phyloP scores from a whole-genome alignment of 805 yeast species.

The Candida caryicola region DNA sequence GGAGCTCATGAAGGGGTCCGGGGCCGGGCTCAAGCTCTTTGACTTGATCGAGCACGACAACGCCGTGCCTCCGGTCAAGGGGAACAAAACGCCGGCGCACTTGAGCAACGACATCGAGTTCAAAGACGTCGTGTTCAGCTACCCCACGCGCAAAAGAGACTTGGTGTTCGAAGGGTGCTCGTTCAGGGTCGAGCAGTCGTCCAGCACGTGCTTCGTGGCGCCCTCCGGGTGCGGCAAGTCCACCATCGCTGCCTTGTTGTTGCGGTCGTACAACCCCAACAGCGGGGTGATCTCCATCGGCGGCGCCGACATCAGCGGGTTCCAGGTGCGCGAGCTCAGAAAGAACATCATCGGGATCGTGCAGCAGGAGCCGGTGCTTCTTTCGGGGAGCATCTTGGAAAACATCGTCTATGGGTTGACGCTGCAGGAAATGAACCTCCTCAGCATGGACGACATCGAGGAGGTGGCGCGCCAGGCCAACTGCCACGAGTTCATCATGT shows the following conservation, averaged over 20 bases:
- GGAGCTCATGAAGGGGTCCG: conserved; percentile 48
- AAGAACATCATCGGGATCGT: conserved; percentile 52
- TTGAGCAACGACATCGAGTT: conserved; percentile 36
- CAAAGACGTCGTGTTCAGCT: conserved; percentile 38
- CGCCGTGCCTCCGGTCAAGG: conserved; percentile 36
- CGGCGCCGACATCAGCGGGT: conserved; percentile 45
- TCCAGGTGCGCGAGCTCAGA: conserved; percentile 50
- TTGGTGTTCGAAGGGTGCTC: conserved; percentile 36
- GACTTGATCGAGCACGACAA: conserved; percentile 39
- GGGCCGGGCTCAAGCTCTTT: conserved; percentile 44
- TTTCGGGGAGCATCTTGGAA: conserved; percentile 54
- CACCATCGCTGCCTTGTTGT: conserved; percentile 52
- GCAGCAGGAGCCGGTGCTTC: conserved; percentile 60
- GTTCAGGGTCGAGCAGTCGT: conserved; percentile 32
- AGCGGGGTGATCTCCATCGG: conserved; percentile 51
- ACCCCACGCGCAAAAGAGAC: conserved; percentile 39
- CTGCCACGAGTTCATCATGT: conserved; percentile 53
- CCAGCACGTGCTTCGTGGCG: conserved; percentile 47
- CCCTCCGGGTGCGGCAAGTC: conserved; percentile 64
- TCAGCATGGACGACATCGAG: conserved; percentile 41
- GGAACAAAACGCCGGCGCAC: conserved; percentile 22
- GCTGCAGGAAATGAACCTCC: conserved; percentile 28
- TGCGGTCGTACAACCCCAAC: conserved; percentile 51
- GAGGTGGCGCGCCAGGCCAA: conserved; percentile 52
- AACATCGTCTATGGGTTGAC: conserved; percentile 54